A percentile compares a stretch with the other conserved stretches of the same genome.
Evolutionary conservation across 169 alveolate genomes (phyloP).

Genomic region (Eimeria acervulina): DNA sequence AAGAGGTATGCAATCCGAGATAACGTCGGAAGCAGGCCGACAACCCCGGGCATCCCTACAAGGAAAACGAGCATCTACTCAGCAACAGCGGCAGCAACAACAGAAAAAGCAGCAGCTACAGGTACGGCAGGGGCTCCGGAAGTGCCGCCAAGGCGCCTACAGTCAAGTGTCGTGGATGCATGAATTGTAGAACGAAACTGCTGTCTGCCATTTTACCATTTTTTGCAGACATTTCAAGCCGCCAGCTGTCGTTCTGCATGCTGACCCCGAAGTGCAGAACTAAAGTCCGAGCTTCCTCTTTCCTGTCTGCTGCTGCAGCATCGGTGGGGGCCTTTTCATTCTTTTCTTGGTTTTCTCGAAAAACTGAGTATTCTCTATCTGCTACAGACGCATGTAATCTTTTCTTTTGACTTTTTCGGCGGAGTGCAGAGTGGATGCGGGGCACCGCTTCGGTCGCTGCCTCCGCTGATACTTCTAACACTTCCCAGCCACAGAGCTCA

Average conservation of each 20-base stretch:
- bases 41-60: slow-evolving; percentile 17
- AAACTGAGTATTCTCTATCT: neutral
- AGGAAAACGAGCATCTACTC: slow-evolving; percentile 51
- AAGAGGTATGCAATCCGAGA: slow-evolving; percentile 10
- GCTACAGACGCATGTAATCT: neutral
- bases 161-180: neutral
- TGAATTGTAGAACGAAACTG: neutral
- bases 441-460: slow-evolving; percentile 13
- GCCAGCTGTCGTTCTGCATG: slow-evolving; percentile 31
- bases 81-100: slow-evolving; percentile 4
- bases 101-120: neutral
- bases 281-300: neutral
- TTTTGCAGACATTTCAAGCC: slow-evolving; percentile 22
- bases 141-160: neutral
- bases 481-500: slow-evolving; percentile 61
- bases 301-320: slow-evolving; percentile 3
- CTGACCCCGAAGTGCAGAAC: slow-evolving; percentile 56
- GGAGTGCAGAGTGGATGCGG: slow-evolving; percentile 20
- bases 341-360: neutral
- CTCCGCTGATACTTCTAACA: slow-evolving; percentile 38
- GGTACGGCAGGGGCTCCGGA: neutral
- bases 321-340: neutral
- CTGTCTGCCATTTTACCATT: neutral
- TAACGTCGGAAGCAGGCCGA: neutral
- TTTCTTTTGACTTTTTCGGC: neutral